Base-by-base conservation (phyloP, 257 asterid genomes). In the Anisodus acutangulus region DNA sequence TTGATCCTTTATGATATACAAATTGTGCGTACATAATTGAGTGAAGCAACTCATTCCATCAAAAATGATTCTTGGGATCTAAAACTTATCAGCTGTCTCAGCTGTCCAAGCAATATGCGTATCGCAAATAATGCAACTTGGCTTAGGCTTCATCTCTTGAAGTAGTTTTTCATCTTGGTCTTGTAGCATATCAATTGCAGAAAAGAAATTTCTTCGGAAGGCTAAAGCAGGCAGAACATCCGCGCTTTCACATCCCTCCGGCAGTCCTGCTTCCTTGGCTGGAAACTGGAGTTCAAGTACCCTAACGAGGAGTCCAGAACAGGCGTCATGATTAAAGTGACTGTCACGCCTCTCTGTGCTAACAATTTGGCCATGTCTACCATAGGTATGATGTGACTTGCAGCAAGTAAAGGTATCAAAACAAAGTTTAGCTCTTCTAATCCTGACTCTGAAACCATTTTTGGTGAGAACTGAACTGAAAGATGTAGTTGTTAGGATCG, bases 311-410 rank as follows among this genome's bases (percentile, higher is more conserved):
- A 49, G 19, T 74, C 81, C 81, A 49, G 22, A 49, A 74, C 22
- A 4, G 81, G 43, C 0, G 45, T 74, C 81, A 49, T 22, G 22
- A 49, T 41, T 74, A 49, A 19, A 49, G 62, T 74, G 19, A 47
- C 80, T 19, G 45, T 49, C 43, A 49, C 62, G 0, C 81, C 60
- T 47, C 81, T 12, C 43, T 3, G 13, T 74, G 81, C 81, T 22
- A 74, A 74, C 11, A 74, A 22, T 49, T 74, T 74, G 8, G 81
- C 81, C 59, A 74, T 74, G 81, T 74, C 62, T 37, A 49, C 60
- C 62, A 74, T 47, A 62, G 81, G 81, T 74, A 49, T 74, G n/a
- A 74, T 74, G 60, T 51, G 81, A 74, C 81, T 74, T 74, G 81
- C 81, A 22, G 81, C 58, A n/a, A 74, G 62, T 74, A 74, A 74